Evolutionary conservation across 305 asterid genomes (phyloP).

Genomic region (Fraxinus nigra): DNA sequence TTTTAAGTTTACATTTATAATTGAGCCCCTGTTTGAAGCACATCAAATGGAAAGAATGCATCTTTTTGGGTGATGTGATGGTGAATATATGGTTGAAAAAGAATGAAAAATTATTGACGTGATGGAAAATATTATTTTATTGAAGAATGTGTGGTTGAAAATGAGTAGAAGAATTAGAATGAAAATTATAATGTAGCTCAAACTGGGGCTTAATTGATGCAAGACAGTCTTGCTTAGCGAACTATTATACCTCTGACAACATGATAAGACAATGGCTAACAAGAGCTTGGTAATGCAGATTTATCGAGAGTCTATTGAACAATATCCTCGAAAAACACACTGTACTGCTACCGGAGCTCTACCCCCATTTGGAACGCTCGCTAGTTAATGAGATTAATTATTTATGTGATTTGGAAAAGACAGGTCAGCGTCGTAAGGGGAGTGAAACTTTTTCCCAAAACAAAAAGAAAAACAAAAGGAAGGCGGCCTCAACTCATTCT

Average conservation of each 20-base stretch:
- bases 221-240: background rate
- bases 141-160: too few species aligned
- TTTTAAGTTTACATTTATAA: background rate
- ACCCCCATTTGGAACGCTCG: conserved; percentile 48
- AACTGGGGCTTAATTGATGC: background rate
- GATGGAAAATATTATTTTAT: too few species aligned
- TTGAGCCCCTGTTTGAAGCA: background rate
- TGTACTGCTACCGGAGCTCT: conserved; percentile 62
- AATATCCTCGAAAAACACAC: conserved; percentile 55
- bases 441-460: conserved; percentile 38
- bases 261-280: conserved; percentile 26
- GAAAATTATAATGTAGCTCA: too few species aligned
- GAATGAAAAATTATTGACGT: too few species aligned
- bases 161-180: too few species aligned
- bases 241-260: background rate
- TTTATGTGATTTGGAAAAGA: conserved; percentile 51
- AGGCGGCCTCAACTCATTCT: conserved; percentile 39
- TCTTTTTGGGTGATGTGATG: too few species aligned
- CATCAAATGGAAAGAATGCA: too few species aligned
- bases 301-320: conserved; percentile 68
- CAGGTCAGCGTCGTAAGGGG: conserved; percentile 46
- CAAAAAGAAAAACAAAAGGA: conserved; percentile 43
- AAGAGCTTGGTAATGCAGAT: conserved; percentile 48
- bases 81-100: too few species aligned
- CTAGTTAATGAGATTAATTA: conserved; percentile 39